Evolutionary conservation across 176 grass and related monocot species (phyloP), one percentile per base, ranked within the genome.

Genomic region (Chrysopogon serrulatus): DNA sequence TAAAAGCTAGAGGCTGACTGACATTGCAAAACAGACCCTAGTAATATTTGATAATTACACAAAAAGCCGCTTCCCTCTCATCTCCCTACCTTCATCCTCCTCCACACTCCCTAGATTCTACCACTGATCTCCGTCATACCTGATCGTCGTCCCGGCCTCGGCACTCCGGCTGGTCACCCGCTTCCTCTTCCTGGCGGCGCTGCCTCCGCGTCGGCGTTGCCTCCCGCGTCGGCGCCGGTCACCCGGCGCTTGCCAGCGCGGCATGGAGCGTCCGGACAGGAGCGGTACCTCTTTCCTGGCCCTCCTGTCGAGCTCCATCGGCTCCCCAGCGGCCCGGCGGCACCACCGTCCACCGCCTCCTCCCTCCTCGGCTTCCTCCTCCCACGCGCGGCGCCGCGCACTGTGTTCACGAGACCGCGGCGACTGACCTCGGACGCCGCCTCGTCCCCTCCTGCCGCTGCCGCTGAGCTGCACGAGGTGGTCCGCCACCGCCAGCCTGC

Each of bases 381-480:
- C 53, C 19, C 47, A 35, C 44, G 44, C 7, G 67, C 35, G 23
- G 71, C 7, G 41, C 77, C 68, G 48, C 12, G 54, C 43, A 63
- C 2, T n/a, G 83, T 77, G 51, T 88, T 86, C 45, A 75, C 88
- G 18, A n/a, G 88, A 93, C 54, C 81, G 88, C 53, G 36, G 86
- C 36, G 91, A 88, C 1, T 66, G 62, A 27, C n/a, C 49, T 73
- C 71, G 6, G 67, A 19, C 30, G 66, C 43, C 2, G 26, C 57
- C 24, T 59, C 83, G 14, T 12, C 77, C 17, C 5, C 59, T 24
- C 67, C 88, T n/a, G 1, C 10, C 15, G 53, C 84, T 66, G 65
- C 68, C 79, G 75, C 94, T 88, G 53, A 97, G 89, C 66, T 92
- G 91, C 68, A 97, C 75, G 40, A 97, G 91, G 5, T 76, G 87